A percentile compares a stretch with the other conserved stretches of the same genome.
phyloP scores from a whole-genome alignment of 192 early-diverging fungal species.

The Spizellomyces sp. region DNA sequence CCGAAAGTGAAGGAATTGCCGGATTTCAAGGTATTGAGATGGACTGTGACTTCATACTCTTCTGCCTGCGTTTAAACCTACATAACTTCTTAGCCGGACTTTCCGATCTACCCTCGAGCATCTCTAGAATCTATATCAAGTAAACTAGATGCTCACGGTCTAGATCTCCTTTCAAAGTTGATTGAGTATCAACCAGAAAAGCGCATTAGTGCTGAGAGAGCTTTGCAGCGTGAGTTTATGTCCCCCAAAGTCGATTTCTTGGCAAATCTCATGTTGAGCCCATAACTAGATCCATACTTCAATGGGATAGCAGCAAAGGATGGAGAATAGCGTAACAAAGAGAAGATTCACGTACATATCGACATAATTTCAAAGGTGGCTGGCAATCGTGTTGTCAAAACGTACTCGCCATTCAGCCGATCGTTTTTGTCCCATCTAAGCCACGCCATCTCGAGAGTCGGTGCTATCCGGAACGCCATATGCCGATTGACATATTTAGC shows the following conservation, averaged over 20 bases:
- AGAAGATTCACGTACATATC: background rate
- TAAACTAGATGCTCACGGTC: conserved; percentile 81
- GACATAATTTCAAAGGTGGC: background rate
- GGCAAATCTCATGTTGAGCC: background rate
- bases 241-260: background rate
- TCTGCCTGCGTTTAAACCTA: background rate
- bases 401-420: conserved; percentile 6
- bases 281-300: conserved; percentile 4
- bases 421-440: conserved; percentile 15
- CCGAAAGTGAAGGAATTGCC: conserved; percentile 83
- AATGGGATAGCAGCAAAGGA: conserved; percentile 1
- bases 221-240: conserved; percentile 54
- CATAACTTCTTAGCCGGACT: conserved; percentile 57
- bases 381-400: conserved; percentile 1
- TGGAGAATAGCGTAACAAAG: background rate
- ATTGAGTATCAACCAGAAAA: conserved; percentile 79
- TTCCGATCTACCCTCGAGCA: conserved; percentile 72
- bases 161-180: conserved; percentile 79
- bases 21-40: conserved; percentile 75
- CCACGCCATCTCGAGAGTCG: background rate
- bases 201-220: conserved; percentile 77
- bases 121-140: conserved; percentile 76
- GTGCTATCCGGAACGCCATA: background rate
- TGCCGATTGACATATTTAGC: too few species aligned
- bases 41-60: background rate